A percentile compares a stretch with the other conserved stretches of the same genome.
Conservation (phyloP, 2,329 filamentous ascomycete genomes). For the Aspergillus vadensis region DNA sequence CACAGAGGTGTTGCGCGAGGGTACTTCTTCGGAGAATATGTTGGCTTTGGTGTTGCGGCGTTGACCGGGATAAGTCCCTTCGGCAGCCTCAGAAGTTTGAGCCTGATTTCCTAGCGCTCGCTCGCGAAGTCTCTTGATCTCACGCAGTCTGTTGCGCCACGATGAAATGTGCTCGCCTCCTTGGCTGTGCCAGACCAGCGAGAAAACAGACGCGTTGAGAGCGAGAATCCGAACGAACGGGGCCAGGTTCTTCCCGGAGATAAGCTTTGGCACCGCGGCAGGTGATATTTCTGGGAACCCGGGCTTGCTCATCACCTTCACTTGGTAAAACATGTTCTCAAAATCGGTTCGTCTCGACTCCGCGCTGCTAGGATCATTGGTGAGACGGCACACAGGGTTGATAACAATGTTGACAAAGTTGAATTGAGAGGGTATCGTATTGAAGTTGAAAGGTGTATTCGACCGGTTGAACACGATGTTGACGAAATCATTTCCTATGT, state of each 20-base stretch:
- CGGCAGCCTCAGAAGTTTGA: constrained; percentile 30
- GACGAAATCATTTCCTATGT: constrained; percentile 96
- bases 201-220: constrained; percentile 91
- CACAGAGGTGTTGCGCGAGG: constrained; percentile 32
- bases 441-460: constrained; percentile 81
- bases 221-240: constrained; percentile 85
- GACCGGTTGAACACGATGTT: constrained; percentile 99
- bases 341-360: constrained; percentile 34
- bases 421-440: constrained; percentile 92
- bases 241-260: constrained; percentile 79
- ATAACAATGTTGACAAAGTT: constrained; percentile 98
- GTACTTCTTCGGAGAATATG: constrained; percentile 39
- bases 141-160: constrained; percentile 83
- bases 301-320: constrained; percentile 83
- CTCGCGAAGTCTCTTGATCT: constrained; percentile 81
- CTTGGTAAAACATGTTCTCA: constrained; percentile 71
- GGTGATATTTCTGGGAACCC: constrained; percentile 92
- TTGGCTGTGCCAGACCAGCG: constrained; percentile 76
- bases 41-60: constrained; percentile 43
- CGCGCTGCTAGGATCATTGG: constrained; percentile 40
- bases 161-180: constrained; percentile 83
- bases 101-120: constrained; percentile 37
- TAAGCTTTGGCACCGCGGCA: constrained; percentile 83
- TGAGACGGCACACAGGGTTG: constrained; percentile 65
- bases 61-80: constrained; percentile 38